Evolutionary conservation across 257 asterid species (phyloP), one percentile per base, ranked within the genome.

Genomic region (Primulina eburnea): DNA sequence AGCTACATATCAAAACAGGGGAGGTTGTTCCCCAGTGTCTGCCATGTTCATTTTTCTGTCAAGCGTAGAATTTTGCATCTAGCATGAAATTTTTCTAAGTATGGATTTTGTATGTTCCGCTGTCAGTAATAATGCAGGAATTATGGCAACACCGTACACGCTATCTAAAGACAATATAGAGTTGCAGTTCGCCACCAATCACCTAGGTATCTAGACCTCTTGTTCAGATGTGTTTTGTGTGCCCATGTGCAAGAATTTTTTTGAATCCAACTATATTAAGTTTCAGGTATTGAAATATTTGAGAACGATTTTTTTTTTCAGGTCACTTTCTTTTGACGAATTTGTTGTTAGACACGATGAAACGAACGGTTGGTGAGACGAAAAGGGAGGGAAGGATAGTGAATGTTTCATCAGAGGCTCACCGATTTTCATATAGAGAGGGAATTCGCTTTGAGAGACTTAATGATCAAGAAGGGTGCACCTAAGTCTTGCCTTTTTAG

Each of bases 281-380:
- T 12, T 64, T 56, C 38, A 56, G 28, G 64, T 16, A 11, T 6
- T 64, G 33, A 60, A 53, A 16, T 16, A 50, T 5, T 50, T 5
- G 21, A 32, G 34, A 6, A 50, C 5, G 16, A 70, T 61, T 24
- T 72, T 62, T 72, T 62, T 17, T 74, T 82, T 73, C 90, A 92
- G 98, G 98, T 61, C 98, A 92, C 80, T 92, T 92, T 79, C 95
- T 93, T 71, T 78, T 93, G 12, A 74, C 92, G n/a, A 71, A 82
- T 77, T 68, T 92, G 84, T 81, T 88, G 71, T 73, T 92, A 69
- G 96, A 87, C 70, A 92, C 86, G 5, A 90, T 90, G 94, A 90
- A 84, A 76, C 88, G 82, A 71, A 90, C 98, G 20, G 80, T 87
- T 34, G 77, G 76, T 65, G 71, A 84, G 72, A 75, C 74, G 30